These are phyloP conservation scores for Friedmanniomyces simplex DNA, from an alignment of 495 filamentous ascomycete species.

Conservation along the genomic window DNA sequence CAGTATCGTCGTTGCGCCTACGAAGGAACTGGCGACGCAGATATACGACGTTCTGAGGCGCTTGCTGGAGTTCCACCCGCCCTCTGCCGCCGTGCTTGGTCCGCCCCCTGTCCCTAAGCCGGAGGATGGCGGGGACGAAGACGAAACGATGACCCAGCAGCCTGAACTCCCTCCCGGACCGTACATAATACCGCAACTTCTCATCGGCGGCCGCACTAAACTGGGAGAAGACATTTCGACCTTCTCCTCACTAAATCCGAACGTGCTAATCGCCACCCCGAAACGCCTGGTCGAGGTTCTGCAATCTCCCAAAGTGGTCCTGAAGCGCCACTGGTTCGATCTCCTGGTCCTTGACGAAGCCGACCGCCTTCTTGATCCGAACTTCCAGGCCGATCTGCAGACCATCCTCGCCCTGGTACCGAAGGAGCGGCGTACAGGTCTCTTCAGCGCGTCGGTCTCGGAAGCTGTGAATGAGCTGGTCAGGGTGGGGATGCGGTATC, in stretches of 20 bases:
- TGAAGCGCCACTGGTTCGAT: conserved; percentile 21
- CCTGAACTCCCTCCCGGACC: conserved; percentile 25
- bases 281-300: conserved; percentile 82
- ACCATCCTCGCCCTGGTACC: conserved; percentile 75
- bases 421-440: conserved; percentile 84
- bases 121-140: conserved; percentile 35
- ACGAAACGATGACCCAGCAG: conserved; percentile 32
- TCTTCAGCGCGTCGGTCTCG: conserved; percentile 87
- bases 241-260: conserved; percentile 72
- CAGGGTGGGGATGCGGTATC: conserved; percentile 81
- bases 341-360: conserved; percentile 83
- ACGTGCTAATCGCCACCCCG: conserved; percentile 79
- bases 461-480: conserved; percentile 89
- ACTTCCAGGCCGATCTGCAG: conserved; percentile 83
- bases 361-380: conserved; percentile 84
- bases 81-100: conserved; percentile 56
- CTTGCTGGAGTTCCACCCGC: conserved; percentile 69
- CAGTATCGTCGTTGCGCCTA: conserved; percentile 84
- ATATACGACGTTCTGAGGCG: conserved; percentile 74
- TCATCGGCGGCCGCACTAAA: conserved; percentile 77
- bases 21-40: conserved; percentile 81
- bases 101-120: conserved; percentile 25
- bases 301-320: conserved; percentile 73
- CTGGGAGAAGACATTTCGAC: conserved; percentile 72
- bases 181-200: conserved; percentile 71